Evolutionary conservation across 345 rosid genomes (phyloP).

Genomic region (Mangifera indica): DNA sequence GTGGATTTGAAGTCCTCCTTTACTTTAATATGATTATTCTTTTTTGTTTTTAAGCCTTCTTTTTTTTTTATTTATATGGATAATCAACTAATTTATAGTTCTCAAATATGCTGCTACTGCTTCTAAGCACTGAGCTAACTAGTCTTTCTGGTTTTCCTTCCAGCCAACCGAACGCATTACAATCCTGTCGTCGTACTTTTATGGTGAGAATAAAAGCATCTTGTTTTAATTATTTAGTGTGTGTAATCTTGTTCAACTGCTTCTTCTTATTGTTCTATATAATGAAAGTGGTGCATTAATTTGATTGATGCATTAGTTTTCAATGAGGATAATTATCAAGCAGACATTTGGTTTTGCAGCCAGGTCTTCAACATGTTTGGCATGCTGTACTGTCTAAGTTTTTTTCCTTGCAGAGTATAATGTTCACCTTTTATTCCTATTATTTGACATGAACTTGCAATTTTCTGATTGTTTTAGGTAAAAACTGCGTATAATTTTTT

Average conservation of each 20-base stretch:
- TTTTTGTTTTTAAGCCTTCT: too few relatives aligned
- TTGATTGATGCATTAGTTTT: too few relatives aligned
- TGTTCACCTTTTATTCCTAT: too few relatives aligned
- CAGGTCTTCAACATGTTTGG: not conserved
- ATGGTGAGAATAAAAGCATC: slow-evolving; percentile 40
- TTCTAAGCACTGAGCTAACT: slow-evolving; percentile 16
- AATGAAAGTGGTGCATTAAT: not conserved
- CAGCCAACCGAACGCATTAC: slow-evolving; percentile 84
- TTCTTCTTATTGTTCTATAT: not conserved
- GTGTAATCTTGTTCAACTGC: not conserved
- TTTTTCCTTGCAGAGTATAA: too few relatives aligned
- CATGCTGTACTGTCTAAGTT: not conserved
- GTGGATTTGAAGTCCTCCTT: not conserved
- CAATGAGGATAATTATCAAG: too few relatives aligned
- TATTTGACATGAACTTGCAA: too few relatives aligned
- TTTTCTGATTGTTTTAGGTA: too few relatives aligned
- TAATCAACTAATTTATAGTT: not conserved
- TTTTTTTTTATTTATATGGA: too few relatives aligned
- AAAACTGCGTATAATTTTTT: too few relatives aligned
- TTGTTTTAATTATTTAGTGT: slow-evolving; percentile 2
- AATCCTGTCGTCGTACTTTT: slow-evolving; percentile 80
- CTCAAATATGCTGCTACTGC: not conserved
- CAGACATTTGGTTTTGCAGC: not conserved
- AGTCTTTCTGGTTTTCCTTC: slow-evolving; percentile 10
- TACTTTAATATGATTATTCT: too few relatives aligned